phyloP scores from a whole-genome alignment of 208 protist species.

The Novymonas esmeraldas region DNA sequence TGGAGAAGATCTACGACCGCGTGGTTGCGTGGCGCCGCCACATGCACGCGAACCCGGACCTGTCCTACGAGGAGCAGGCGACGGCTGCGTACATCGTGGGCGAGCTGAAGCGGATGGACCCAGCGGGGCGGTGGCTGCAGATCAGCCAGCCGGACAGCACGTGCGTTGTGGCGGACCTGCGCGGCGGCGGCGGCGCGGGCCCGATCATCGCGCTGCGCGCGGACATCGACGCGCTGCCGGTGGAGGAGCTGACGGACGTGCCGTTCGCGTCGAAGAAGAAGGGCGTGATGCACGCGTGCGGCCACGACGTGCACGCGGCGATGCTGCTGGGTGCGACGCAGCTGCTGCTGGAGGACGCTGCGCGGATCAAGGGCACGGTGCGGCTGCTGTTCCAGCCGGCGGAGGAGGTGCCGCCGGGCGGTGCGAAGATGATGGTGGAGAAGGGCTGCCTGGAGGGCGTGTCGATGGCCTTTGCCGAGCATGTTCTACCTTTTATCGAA shows the following conservation, averaged over 20 bases:
- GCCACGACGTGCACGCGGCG: conserved; percentile 67
- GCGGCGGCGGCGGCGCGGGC: conserved; percentile 40
- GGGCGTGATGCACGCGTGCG: conserved; percentile 72
- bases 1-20: conserved; percentile 35
- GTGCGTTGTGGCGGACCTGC: conserved; percentile 48
- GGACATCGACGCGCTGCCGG: conserved; percentile 69
- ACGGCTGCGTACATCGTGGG: conserved; percentile 60
- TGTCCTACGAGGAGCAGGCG: conserved; percentile 51
- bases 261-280: conserved; percentile 53
- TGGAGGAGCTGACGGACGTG: conserved; percentile 57
- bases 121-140: conserved; percentile 27
- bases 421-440: conserved; percentile 50
- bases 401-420: conserved; percentile 63
- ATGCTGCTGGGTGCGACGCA: conserved; percentile 61
- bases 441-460: conserved; percentile 64
- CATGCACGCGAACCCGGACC: conserved; percentile 55
- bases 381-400: conserved; percentile 82
- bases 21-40: conserved; percentile 65
- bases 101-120: conserved; percentile 44
- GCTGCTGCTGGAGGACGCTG: conserved; percentile 48
- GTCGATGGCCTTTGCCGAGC: conserved; percentile 54
- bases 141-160: conserved; percentile 40
- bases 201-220: conserved; percentile 54
- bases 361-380: conserved; percentile 57
- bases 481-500: conserved; percentile 28